phyloP scores from a whole-genome alignment of 2,329 filamentous ascomycete species.

The Penicillium paneum region DNA sequence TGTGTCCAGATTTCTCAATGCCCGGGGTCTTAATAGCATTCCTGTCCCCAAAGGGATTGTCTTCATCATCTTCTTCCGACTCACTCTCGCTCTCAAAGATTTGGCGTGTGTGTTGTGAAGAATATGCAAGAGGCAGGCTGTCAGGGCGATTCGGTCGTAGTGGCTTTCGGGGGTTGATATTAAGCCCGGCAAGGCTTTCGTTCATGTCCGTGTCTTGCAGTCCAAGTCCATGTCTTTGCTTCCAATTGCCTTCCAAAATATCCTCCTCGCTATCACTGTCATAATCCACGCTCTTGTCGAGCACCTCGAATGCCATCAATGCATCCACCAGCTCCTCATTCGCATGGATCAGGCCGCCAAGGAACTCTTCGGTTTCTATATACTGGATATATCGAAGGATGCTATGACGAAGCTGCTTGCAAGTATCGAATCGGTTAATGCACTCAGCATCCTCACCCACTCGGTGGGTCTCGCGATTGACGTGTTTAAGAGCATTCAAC shows the following conservation, averaged over 20 bases:
- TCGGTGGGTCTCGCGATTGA: conserved; percentile 83
- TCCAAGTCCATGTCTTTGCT: conserved; percentile 18
- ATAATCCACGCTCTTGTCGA: conserved; percentile 64
- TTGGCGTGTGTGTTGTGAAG: conserved; percentile 19
- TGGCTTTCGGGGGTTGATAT: conserved; percentile 37
- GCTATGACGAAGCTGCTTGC: conserved; percentile 79
- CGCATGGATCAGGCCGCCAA: conserved; percentile 84
- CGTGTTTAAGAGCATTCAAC: conserved; percentile 78
- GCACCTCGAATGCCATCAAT: conserved; percentile 89
- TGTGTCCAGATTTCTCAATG: conserved; percentile 32
- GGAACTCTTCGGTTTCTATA: conserved; percentile 85
- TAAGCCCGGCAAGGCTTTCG: conserved; percentile 35
- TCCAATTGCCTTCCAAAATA: conserved; percentile 31
- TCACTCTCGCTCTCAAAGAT: conserved; percentile 56
- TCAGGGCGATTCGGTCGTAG: conserved; percentile 58
- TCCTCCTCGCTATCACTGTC: conserved; percentile 66
- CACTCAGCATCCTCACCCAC: conserved; percentile 81
- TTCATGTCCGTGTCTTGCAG: conserved; percentile 26
- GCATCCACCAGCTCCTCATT: conserved; percentile 95
- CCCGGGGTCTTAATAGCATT: conserved; percentile 55
- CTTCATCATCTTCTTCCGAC: conserved; percentile 65
- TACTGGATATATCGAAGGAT: conserved; percentile 90
- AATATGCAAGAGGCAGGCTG: conserved; percentile 45
- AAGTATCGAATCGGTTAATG: conserved; percentile 74
- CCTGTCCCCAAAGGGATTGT: conserved; percentile 81